These are phyloP conservation scores for Fusarium palustre DNA, from an alignment of 2,329 filamentous ascomycete genomes.

Conservation along the genomic window DNA sequence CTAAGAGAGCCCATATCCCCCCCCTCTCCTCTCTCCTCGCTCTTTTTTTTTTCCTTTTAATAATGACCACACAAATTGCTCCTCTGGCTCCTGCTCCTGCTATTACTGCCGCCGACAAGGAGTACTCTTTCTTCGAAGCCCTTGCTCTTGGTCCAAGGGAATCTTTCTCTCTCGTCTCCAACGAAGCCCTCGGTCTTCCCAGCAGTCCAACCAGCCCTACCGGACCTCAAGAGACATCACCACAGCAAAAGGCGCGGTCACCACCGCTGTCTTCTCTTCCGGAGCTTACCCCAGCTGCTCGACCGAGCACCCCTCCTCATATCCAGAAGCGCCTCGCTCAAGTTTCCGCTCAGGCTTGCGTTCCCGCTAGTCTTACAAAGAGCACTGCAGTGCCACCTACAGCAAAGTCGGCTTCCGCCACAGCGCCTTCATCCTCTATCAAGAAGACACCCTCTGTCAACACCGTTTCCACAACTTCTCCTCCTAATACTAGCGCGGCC, in stretches of 20 bases:
- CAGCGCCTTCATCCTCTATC: not conserved
- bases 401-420: not conserved
- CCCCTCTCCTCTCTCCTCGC: not conserved
- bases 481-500: not conserved
- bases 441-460: not conserved
- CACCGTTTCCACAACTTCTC: not conserved
- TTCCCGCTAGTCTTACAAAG: conserved; percentile 8
- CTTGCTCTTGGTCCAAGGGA: conserved; percentile 46
- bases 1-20: conserved; percentile 33
- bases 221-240: not conserved
- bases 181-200: conserved; percentile 46
- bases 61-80: conserved; percentile 43
- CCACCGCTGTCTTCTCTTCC: conserved; percentile 1
- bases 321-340: not conserved
- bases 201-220: conserved; percentile 12
- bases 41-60: conserved; percentile 20
- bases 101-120: conserved; percentile 40
- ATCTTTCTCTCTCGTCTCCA: conserved; percentile 45
- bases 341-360: conserved; percentile 11
- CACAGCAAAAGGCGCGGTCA: not conserved
- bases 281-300: not conserved
- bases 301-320: conserved; percentile 30
- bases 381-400: conserved; percentile 1
- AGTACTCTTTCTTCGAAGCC: conserved; percentile 51
- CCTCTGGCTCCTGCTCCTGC: conserved; percentile 32